phyloP scores from a whole-genome alignment of 345 rosid genomes.

The Corymbia maculata region DNA sequence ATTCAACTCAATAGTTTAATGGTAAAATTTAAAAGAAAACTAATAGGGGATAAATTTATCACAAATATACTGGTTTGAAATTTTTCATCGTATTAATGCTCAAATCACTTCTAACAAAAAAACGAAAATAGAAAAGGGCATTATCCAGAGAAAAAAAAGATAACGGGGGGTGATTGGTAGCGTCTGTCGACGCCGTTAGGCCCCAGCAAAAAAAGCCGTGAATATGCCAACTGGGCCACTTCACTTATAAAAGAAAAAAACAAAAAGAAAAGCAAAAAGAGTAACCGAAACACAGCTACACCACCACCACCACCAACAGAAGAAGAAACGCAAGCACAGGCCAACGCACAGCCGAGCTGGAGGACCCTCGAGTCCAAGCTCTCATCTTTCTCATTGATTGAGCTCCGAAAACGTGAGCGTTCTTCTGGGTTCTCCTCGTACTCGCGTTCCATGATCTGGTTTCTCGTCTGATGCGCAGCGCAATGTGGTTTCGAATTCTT shows the following conservation, averaged over 20 bases:
- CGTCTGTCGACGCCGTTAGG: neutral
- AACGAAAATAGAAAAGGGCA: neutral
- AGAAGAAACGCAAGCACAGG: neutral
- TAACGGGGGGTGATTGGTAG: neutral
- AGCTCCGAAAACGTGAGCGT: neutral
- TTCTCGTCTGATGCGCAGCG: neutral
- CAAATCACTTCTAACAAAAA: neutral
- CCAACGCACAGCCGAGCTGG: neutral
- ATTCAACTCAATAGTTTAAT: neutral
- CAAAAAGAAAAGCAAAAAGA: neutral
- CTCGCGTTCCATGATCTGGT: neutral
- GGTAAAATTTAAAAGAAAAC: too few species aligned
- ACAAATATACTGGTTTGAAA: accelerated
- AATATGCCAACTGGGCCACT: neutral
- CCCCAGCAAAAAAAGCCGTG: neutral
- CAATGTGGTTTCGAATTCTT: neutral
- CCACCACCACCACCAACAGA: neutral
- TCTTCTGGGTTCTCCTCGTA: neutral
- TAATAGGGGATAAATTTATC: neutral
- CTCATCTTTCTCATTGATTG: neutral
- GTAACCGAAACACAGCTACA: neutral
- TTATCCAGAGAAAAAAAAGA: neutral
- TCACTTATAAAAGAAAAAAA: neutral
- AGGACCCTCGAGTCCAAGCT: neutral
- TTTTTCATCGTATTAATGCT: neutral